These are phyloP conservation scores for Cystofilobasidium bisporidii DNA, from an alignment of 768 basidiomycete genomes.

Conservation along the genomic window DNA sequence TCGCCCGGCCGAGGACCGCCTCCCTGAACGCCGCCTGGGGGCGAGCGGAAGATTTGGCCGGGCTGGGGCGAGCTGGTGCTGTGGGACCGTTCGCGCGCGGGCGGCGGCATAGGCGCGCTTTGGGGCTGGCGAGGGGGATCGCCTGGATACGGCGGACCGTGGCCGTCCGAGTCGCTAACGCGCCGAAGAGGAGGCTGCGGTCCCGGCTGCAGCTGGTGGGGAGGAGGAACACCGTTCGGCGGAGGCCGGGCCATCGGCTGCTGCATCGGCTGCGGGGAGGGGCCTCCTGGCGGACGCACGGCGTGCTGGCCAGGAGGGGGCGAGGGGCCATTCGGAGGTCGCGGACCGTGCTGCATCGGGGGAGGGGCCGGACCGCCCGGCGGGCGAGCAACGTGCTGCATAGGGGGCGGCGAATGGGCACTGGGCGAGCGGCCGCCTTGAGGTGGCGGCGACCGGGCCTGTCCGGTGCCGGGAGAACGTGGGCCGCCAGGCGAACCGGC, in stretches of 20 bases:
- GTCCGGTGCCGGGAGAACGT: neutral
- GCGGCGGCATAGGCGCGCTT: neutral
- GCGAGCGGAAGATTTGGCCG: constrained; percentile 31
- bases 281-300: too few species aligned
- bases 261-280: too few species aligned
- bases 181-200: neutral
- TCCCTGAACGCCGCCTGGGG: constrained; percentile 11
- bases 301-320: constrained; percentile 11
- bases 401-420: neutral
- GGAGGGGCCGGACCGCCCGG: neutral
- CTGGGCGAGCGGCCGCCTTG: neutral
- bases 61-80: constrained; percentile 24
- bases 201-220: neutral
- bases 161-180: neutral
- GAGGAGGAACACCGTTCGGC: constrained; percentile 8
- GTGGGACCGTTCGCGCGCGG: neutral
- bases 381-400: neutral
- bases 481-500: neutral
- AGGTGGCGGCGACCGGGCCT: neutral
- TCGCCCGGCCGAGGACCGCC: constrained; percentile 28
- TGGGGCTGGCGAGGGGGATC: constrained; percentile 24
- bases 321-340: neutral
- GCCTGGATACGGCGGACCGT: constrained; percentile 32
- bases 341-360: constrained; percentile 3
- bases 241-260: neutral